These are phyloP conservation scores for Prunus mume DNA, from an alignment of 306 rosid genomes.

Conservation along the genomic window DNA sequence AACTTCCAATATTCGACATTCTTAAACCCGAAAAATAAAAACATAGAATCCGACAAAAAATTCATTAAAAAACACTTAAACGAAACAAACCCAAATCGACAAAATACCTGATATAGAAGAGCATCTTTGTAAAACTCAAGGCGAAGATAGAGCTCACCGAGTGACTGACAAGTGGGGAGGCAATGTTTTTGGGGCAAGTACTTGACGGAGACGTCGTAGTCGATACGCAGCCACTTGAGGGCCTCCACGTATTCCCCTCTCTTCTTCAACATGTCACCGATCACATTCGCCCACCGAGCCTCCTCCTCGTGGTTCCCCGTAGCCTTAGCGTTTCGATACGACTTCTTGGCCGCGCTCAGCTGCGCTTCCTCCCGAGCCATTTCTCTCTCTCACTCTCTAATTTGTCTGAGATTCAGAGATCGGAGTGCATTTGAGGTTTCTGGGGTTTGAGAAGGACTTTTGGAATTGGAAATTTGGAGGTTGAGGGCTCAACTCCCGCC, in stretches of 20 bases:
- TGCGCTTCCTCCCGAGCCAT: conserved; percentile 47
- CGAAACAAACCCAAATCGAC: background rate
- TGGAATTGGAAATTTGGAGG: background rate
- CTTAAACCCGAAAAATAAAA: background rate
- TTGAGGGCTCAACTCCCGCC: background rate
- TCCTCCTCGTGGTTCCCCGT: conserved; percentile 81
- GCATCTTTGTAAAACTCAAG: conserved; percentile 63
- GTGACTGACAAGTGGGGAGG: conserved; percentile 83
- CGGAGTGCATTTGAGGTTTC: background rate
- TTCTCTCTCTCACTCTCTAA: background rate
- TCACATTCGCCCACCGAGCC: conserved; percentile 88
- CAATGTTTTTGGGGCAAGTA: conserved; percentile 56
- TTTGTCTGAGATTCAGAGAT: background rate
- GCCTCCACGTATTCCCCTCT: conserved; percentile 76
- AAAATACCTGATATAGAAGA: conserved; percentile 60
- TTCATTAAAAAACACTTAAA: background rate
- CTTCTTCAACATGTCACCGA: conserved; percentile 62
- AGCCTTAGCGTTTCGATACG: conserved; percentile 57
- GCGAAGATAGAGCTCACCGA: conserved; percentile 85
- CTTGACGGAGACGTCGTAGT: conserved; percentile 57
- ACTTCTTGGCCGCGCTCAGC: conserved; percentile 53
- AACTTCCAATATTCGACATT: background rate
- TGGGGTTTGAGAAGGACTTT: background rate
- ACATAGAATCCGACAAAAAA: background rate
- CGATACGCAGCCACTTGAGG: conserved; percentile 78